A percentile compares a stretch with the other conserved stretches of the same genome.
These are phyloP conservation scores for Astrothelium subdiscretum DNA, from an alignment of 495 filamentous ascomycete genomes.

Conservation along the genomic window DNA sequence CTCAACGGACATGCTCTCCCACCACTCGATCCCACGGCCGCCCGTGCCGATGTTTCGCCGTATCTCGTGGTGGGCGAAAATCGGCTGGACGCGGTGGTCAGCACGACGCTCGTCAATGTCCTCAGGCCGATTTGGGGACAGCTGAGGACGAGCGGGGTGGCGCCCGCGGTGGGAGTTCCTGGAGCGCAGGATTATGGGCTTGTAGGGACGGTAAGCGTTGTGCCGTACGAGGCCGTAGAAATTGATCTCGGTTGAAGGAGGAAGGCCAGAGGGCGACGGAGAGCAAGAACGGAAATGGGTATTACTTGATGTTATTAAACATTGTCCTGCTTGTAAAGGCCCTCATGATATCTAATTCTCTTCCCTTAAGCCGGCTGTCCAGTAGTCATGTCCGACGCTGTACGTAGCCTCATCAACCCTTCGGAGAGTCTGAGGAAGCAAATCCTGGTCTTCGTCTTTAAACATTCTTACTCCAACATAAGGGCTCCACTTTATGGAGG, in stretches of 20 bases:
- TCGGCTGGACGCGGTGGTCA: slow-evolving; percentile 9
- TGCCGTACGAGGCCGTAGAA: not conserved
- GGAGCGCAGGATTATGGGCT: slow-evolving; percentile 12
- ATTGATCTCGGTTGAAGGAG: not conserved
- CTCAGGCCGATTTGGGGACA: slow-evolving; percentile 1
- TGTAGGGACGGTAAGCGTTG: slow-evolving; percentile 5
- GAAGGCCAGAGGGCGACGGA: not conserved
- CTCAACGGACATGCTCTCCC: slow-evolving; percentile 11
- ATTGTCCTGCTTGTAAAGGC: not conserved
- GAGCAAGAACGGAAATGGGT: too few species aligned
- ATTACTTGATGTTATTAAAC: too few species aligned
- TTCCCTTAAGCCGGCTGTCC: too few species aligned
- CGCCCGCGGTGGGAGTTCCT: not conserved
- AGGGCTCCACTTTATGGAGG: too few species aligned
- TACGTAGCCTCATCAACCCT: too few species aligned
- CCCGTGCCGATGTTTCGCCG: slow-evolving; percentile 5
- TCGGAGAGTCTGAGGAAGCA: too few species aligned
- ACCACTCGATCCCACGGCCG: slow-evolving; percentile 14
- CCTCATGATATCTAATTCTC: too few species aligned
- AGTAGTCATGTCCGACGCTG: too few species aligned
- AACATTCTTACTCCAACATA: too few species aligned
- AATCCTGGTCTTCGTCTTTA: too few species aligned
- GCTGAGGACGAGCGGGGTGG: slow-evolving; percentile 2
- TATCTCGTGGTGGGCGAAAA: slow-evolving; percentile 5
- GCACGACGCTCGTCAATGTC: slow-evolving; percentile 17